Percentiles rank a stretch among this genome's conserved stretches.
These are phyloP conservation scores for Vanrija pseudolonga DNA, from an alignment of 1,284 basidiomycete species.

Conservation along the genomic window DNA sequence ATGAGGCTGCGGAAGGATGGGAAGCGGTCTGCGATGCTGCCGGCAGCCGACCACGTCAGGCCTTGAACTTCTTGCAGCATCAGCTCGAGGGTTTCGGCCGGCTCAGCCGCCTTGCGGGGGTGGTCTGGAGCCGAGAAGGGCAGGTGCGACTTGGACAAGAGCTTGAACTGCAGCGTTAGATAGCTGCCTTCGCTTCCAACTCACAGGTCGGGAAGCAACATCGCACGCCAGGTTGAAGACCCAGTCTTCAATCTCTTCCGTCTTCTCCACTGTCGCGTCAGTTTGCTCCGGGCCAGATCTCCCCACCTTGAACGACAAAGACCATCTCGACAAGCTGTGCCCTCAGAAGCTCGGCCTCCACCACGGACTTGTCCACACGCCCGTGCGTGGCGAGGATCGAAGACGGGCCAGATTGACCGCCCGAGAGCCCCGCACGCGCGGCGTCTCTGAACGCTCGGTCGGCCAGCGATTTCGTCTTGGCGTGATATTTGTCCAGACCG, in stretches of 20 bases:
- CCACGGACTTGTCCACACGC: constrained; percentile 30
- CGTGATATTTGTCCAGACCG: constrained; percentile 42
- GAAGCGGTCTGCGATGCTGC: constrained; percentile 33
- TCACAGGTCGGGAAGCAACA: constrained; percentile 45
- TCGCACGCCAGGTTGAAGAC: constrained; percentile 47
- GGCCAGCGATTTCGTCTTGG: constrained; percentile 28
- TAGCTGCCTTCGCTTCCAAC: constrained; percentile 3
- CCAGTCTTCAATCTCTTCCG: constrained; percentile 47
- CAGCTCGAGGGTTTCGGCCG: constrained; percentile 34
- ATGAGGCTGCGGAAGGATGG: constrained; percentile 40
- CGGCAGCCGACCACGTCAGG: constrained; percentile 40
- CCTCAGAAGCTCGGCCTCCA: constrained; percentile 41
- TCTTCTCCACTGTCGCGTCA: constrained; percentile 39
- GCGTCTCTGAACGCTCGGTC: constrained; percentile 36
- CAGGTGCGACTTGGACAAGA: constrained; percentile 46
- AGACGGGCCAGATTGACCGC: background rate
- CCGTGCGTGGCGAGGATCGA: background rate
- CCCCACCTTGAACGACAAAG: constrained; percentile 42
- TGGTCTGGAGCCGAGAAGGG: constrained; percentile 40
- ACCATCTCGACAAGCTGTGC: constrained; percentile 39
- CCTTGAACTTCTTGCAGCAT: constrained; percentile 49
- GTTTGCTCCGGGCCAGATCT: background rate
- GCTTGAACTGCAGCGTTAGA: constrained; percentile 32
- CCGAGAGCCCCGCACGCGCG: constrained; percentile 28
- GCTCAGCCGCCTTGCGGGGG: constrained; percentile 18